These are phyloP conservation scores for Dipodascopsis tothii DNA, from an alignment of 805 yeast species.

Conservation along the genomic window DNA sequence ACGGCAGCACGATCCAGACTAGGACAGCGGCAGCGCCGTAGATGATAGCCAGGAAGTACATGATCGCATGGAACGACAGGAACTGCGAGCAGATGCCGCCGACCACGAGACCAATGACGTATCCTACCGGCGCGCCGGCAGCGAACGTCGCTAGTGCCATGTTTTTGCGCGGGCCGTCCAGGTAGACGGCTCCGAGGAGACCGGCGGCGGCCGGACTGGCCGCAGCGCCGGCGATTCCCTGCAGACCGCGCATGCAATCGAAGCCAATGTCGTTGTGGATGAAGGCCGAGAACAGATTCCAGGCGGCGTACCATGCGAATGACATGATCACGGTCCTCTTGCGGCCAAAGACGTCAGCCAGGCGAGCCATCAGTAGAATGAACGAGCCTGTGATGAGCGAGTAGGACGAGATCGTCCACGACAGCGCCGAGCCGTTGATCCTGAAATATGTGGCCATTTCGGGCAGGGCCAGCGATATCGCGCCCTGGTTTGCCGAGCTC, in stretches of 20 bases:
- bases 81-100: constrained; percentile 41
- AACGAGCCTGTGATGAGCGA: constrained; percentile 40
- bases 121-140: constrained; percentile 46
- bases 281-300: constrained; percentile 34
- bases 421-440: constrained; percentile 37
- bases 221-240: constrained; percentile 40
- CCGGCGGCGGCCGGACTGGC: constrained; percentile 46
- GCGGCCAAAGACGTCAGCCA: constrained; percentile 46
- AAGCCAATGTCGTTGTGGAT: constrained; percentile 30
- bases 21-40: constrained; percentile 29
- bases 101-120: constrained; percentile 37
- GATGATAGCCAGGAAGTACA: constrained; percentile 38
- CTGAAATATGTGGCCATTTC: constrained; percentile 33
- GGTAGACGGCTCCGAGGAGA: constrained; percentile 38
- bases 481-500: constrained; percentile 34
- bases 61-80: constrained; percentile 39
- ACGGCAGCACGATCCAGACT: constrained; percentile 34
- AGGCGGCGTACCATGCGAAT: constrained; percentile 30
- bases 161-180: constrained; percentile 33
- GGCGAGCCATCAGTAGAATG: constrained; percentile 38
- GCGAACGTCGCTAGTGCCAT: constrained; percentile 33
- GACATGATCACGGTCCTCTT: constrained; percentile 35
- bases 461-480: constrained; percentile 35
- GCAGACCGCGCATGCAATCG: constrained; percentile 40
- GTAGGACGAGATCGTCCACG: constrained; percentile 40